Evolutionary conservation across 23 red algal species (phyloP).

Genomic region (Gracilaria vermiculophylla): DNA sequence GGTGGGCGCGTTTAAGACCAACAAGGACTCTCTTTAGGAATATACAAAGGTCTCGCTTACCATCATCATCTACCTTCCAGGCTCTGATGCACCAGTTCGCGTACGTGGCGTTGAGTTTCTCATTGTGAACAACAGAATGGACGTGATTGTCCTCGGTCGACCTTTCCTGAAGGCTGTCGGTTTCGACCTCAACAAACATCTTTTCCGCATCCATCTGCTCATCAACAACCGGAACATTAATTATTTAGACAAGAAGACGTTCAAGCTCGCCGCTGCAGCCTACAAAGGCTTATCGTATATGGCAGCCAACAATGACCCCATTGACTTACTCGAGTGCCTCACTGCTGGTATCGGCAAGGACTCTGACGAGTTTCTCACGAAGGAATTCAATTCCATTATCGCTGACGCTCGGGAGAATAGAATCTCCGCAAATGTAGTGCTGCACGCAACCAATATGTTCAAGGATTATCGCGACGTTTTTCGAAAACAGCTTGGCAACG

Average conservation of each 20-base stretch:
- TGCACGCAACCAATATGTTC: neutral
- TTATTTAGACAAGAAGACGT: neutral
- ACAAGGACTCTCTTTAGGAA: too few relatives aligned
- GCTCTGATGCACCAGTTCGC: slow-evolving; percentile 16
- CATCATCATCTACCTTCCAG: neutral
- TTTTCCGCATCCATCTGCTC: neutral
- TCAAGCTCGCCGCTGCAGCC: neutral
- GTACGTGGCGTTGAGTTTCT: slow-evolving; percentile 18
- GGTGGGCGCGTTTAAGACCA: too few relatives aligned
- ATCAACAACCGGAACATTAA: neutral
- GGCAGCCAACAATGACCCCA: neutral
- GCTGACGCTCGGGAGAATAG: neutral
- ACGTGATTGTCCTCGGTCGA: slow-evolving; percentile 2
- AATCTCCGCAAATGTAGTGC: neutral
- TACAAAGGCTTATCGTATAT: neutral
- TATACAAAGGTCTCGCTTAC: neutral
- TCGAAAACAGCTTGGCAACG: slow-evolving; percentile 10
- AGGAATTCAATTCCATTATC: neutral
- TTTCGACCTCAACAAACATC: slow-evolving; percentile 21
- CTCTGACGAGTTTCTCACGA: slow-evolving; percentile 2
- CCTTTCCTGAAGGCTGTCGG: slow-evolving; percentile 4
- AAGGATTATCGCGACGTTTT: slow-evolving; percentile 1
- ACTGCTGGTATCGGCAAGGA: slow-evolving; percentile 9
- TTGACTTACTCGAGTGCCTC: slow-evolving; percentile 9
- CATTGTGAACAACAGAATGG: neutral